Conservation (phyloP, 208 protist species). For the Trypanosoma boissoni region DNA sequence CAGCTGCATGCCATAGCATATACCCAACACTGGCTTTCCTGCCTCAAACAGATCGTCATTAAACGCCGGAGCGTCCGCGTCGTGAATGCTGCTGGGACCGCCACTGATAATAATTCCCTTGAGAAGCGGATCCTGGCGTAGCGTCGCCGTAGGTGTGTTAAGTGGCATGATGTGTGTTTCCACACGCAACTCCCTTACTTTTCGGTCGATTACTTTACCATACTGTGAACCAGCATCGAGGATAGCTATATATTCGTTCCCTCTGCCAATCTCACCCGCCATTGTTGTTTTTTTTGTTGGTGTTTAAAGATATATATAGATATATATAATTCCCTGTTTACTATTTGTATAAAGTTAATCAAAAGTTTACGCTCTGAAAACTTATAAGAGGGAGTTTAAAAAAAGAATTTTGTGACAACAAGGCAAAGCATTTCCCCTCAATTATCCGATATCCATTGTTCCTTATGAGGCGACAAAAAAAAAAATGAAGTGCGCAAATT, state of each 20-base stretch:
- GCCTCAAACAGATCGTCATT: constrained; percentile 72
- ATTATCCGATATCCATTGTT: too few species aligned
- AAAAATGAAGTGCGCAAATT: too few species aligned
- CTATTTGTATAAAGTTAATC: too few species aligned
- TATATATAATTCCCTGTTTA: too few species aligned
- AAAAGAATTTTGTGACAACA: too few species aligned
- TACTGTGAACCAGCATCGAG: constrained; percentile 97
- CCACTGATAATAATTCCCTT: constrained; percentile 96
- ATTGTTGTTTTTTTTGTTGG: constrained; percentile 13
- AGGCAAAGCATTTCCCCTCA: background rate
- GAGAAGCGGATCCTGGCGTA: constrained; percentile 43
- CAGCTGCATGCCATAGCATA: constrained; percentile 99
- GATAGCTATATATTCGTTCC: constrained; percentile 88
- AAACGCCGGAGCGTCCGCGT: constrained; percentile 81
- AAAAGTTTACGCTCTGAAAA: too few species aligned
- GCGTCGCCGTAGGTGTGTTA: constrained; percentile 43
- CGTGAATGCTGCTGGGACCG: constrained; percentile 90
- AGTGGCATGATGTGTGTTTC: constrained; percentile 91
- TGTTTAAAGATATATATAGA: too few species aligned
- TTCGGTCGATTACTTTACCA: constrained; percentile 95
- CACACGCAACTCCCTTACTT: constrained; percentile 93
- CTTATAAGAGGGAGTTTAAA: too few species aligned
- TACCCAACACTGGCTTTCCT: constrained; percentile 93
- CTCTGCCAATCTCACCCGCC: background rate
- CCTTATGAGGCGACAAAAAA: background rate